Evolutionary conservation across 495 filamentous ascomycete genomes (phyloP), one percentile per base, ranked within the genome.

Genomic region (Parmelia sp.): DNA sequence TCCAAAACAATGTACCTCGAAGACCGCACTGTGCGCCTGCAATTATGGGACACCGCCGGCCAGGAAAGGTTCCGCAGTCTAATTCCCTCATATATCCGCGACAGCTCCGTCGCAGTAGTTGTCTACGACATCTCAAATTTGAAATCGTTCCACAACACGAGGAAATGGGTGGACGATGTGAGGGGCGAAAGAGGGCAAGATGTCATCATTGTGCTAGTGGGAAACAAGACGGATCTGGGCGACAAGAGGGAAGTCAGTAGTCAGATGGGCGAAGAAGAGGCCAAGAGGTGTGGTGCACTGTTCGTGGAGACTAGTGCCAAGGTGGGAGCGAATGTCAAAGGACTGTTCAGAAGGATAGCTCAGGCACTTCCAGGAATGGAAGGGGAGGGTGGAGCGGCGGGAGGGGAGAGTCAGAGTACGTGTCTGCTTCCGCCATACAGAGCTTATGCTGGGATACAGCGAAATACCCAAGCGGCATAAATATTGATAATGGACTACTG

Each of bases 1-100:
- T 97, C 92, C 68, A 98, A 98, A 86, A 98, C 94, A 31, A 98
- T 98, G 94, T 98, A 98, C 77, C 89, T 98, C 53, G 94, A 98
- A 81, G 94, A 98, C 76, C 86, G 94, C 70, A 98, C 94, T 44
- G 95, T 98, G 42, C 91, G 94, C 70, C 82, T 98, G 74, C 94
- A 98, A 69, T 86, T 98, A 65, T 98, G 94, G 94, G 94, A 98
- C 74, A 98, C 94, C 9, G 94, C 94, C 53, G 94, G 94, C 58
- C 94, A 98, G 74, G 94, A 98, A 77, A 84, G 94, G 66, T 98
- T 98, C 79, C 89, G 94, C 72, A 94, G 90, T 72, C 75, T 98
- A 69, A 98, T 98, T 67, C 94, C 94, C 39, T 96, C 91, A 21
- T 98, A 98, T 78, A 98, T 98, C 69, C 90, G 94, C 69, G 94